Percentiles rank a stretch among this genome's conserved stretches.
Evolutionary conservation across 176 grass and related monocot genomes (phyloP).

Genomic region (Lolium perenne): DNA sequence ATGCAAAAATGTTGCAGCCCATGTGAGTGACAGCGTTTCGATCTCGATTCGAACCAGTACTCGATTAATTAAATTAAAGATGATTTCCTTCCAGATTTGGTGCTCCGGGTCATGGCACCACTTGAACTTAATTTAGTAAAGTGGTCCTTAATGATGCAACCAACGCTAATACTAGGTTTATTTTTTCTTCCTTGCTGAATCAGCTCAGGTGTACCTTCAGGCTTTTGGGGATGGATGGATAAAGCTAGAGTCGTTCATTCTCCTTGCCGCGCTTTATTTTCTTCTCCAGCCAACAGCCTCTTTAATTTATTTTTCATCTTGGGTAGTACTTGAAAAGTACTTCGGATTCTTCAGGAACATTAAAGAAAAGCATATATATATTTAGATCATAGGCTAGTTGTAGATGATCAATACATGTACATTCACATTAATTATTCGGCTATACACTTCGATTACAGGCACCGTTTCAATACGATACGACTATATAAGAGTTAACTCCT

Average conservation of each 20-base stretch:
- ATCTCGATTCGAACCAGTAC: background rate
- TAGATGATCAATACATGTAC: background rate
- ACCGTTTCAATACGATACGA: background rate
- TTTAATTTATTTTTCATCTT: background rate
- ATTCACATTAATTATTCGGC: background rate
- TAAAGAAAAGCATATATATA: background rate
- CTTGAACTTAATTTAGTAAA: slow-evolving; percentile 19
- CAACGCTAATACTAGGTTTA: background rate
- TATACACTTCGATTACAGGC: background rate
- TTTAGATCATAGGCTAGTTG: background rate
- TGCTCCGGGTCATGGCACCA: background rate
- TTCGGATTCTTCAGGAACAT: background rate
- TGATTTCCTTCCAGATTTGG: slow-evolving; percentile 14
- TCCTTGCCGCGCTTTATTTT: background rate
- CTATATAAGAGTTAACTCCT: background rate
- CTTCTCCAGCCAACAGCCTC: background rate
- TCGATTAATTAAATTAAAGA: background rate
- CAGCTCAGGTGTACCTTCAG: background rate
- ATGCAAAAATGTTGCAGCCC: background rate
- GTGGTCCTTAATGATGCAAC: background rate
- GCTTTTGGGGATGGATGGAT: background rate
- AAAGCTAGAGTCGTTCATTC: background rate
- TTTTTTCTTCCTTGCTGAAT: background rate
- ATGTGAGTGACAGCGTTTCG: background rate
- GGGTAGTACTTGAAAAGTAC: background rate